These are phyloP conservation scores for Craspedostauros australis DNA, from an alignment of 108 stramenopile species.

Conservation along the genomic window DNA sequence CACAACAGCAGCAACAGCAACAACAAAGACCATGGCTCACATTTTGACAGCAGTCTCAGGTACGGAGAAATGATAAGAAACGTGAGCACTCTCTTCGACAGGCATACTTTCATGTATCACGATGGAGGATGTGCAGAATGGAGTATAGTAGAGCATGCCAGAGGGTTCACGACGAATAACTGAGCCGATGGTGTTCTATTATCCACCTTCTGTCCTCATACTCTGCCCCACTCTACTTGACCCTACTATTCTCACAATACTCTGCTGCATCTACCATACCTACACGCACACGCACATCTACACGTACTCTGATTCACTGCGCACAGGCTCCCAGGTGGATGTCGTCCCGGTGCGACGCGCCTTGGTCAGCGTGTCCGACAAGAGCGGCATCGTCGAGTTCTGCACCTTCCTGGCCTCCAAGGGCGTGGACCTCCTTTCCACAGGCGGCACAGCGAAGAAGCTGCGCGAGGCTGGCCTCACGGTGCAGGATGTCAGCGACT, in stretches of 20 bases:
- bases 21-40: neutral
- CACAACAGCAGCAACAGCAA: too few species aligned
- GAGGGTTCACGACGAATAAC: too few species aligned
- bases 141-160: too few species aligned
- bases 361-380: constrained; percentile 94
- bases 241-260: neutral
- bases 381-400: constrained; percentile 92
- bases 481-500: constrained; percentile 88
- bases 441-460: constrained; percentile 93
- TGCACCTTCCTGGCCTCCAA: constrained; percentile 69
- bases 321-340: constrained; percentile 61
- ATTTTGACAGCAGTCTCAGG: neutral
- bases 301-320: neutral
- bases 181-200: too few species aligned
- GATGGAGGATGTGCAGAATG: too few species aligned
- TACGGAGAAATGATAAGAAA: neutral
- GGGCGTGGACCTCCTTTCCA: constrained; percentile 91
- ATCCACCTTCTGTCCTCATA: too few species aligned
- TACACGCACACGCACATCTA: too few species aligned
- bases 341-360: constrained; percentile 84
- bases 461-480: constrained; percentile 82
- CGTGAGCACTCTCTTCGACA: neutral
- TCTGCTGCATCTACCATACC: neutral
- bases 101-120: too few species aligned
- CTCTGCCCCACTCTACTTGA: neutral